phyloP scores from a whole-genome alignment of 2,329 filamentous ascomycete genomes.

The Cytospora mali region DNA sequence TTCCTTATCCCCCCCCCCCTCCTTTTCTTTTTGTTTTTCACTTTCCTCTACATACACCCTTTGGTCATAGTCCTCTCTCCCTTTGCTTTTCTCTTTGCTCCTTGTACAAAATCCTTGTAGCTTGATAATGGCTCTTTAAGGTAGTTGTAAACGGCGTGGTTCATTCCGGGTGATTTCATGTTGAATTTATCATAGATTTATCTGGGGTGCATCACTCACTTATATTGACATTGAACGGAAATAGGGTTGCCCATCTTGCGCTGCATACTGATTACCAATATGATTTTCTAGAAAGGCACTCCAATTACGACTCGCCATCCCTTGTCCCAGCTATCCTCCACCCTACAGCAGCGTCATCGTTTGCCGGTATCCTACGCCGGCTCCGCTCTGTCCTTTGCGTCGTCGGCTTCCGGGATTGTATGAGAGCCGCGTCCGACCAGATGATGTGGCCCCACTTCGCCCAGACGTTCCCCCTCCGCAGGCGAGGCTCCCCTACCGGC shows the following conservation, averaged over 20 bases:
- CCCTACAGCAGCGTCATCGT: constrained; percentile 19
- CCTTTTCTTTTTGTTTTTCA: too few species aligned
- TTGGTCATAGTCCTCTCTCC: too few species aligned
- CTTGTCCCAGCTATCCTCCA: constrained; percentile 14
- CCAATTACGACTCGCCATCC: background rate
- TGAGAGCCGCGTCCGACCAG: background rate
- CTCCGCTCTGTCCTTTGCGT: constrained; percentile 23
- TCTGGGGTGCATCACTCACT: too few species aligned
- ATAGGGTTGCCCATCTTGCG: background rate
- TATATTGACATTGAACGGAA: background rate
- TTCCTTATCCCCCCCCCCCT: too few species aligned
- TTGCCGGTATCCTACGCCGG: constrained; percentile 17
- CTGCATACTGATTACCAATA: background rate
- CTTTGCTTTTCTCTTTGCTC: too few species aligned
- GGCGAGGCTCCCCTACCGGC: constrained; percentile 6
- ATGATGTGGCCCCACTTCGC: constrained; percentile 17
- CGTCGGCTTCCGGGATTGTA: background rate
- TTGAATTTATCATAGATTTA: too few species aligned
- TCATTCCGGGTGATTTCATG: too few species aligned
- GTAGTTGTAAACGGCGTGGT: too few species aligned
- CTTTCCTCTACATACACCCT: too few species aligned
- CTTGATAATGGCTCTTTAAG: too few species aligned
- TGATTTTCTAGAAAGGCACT: background rate
- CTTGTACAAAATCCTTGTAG: too few species aligned
- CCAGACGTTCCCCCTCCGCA: constrained; percentile 18